Conservation (phyloP, 768 basidiomycete species). For the Cystobasidium onofrii region DNA sequence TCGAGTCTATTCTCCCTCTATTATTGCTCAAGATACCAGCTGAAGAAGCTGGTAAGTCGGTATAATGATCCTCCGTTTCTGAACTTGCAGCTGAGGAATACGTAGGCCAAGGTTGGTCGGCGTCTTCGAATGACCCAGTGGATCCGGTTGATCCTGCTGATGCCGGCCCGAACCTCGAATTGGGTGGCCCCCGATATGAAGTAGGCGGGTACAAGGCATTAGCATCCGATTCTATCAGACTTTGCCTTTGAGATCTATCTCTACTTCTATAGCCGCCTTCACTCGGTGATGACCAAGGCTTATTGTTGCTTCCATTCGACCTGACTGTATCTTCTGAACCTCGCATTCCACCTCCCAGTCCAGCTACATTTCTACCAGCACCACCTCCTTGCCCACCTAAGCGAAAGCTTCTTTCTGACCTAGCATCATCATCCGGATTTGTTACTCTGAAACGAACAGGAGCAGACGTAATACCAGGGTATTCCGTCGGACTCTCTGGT, state of each 20-base stretch:
- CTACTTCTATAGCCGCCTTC: background rate
- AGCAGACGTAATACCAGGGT: constrained; percentile 21
- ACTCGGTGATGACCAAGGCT: background rate
- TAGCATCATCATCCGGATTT: constrained; percentile 25
- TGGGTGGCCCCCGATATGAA: background rate
- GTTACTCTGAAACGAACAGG: constrained; percentile 26
- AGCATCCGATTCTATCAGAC: constrained; percentile 18
- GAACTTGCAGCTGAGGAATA: constrained; percentile 7
- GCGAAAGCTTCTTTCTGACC: constrained; percentile 8
- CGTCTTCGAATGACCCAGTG: background rate
- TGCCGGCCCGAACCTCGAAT: background rate
- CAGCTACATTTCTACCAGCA: background rate
- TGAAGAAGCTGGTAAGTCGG: constrained; percentile 28
- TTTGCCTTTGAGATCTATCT: constrained; percentile 8
- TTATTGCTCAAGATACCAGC: constrained; percentile 6
- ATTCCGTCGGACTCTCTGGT: constrained; percentile 26
- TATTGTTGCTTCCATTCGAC: background rate
- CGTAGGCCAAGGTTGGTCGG: constrained; percentile 18
- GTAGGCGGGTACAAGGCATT: constrained; percentile 27
- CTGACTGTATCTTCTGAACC: constrained; percentile 11
- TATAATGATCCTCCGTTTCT: constrained; percentile 27
- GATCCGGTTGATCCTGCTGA: background rate
- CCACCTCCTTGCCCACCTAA: background rate
- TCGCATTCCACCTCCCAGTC: background rate
- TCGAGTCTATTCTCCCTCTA: background rate